Percentiles rank a stretch among this genome's conserved stretches.
Evolutionary conservation across 2,329 filamentous ascomycete species (phyloP).

Genomic region (Nemania sp.): DNA sequence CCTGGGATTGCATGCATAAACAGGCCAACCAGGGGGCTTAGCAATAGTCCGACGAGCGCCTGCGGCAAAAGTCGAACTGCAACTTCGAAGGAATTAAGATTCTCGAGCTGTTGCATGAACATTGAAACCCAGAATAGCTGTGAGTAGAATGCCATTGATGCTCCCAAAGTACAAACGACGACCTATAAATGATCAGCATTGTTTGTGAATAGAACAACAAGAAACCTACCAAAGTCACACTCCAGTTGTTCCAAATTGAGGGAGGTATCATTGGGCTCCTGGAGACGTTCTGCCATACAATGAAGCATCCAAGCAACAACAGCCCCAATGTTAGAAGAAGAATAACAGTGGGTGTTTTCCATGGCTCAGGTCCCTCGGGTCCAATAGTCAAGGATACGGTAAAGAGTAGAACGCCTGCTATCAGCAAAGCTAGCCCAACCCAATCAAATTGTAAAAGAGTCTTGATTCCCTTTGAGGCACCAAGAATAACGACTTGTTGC

Average conservation of each 20-base stretch:
- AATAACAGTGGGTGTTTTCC: constrained; percentile 52
- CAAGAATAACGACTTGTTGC: constrained; percentile 41
- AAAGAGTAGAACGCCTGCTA: constrained; percentile 49
- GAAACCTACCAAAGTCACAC: constrained; percentile 46
- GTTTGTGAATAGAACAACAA: neutral
- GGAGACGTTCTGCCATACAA: constrained; percentile 51
- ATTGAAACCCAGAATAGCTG: constrained; percentile 52
- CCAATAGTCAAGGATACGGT: constrained; percentile 51
- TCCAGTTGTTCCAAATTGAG: constrained; percentile 48
- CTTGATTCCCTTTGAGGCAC: constrained; percentile 35
- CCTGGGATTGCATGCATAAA: constrained; percentile 49
- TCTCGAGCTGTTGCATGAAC: constrained; percentile 51
- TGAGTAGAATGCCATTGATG: constrained; percentile 52
- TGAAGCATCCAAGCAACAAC: constrained; percentile 49
- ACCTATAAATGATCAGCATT: constrained; percentile 42
- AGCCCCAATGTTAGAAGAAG: constrained; percentile 49
- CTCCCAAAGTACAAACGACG: constrained; percentile 47
- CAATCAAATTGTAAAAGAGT: constrained; percentile 49
- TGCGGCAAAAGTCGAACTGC: constrained; percentile 52
- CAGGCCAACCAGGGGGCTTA: constrained; percentile 51
- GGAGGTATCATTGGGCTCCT: constrained; percentile 51
- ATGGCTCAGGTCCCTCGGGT: constrained; percentile 50
- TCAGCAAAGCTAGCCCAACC: constrained; percentile 47
- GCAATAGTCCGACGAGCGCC: constrained; percentile 49
- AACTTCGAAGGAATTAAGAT: constrained; percentile 49